phyloP scores from a whole-genome alignment of 306 rosid genomes.

The Rosa lucieae region DNA sequence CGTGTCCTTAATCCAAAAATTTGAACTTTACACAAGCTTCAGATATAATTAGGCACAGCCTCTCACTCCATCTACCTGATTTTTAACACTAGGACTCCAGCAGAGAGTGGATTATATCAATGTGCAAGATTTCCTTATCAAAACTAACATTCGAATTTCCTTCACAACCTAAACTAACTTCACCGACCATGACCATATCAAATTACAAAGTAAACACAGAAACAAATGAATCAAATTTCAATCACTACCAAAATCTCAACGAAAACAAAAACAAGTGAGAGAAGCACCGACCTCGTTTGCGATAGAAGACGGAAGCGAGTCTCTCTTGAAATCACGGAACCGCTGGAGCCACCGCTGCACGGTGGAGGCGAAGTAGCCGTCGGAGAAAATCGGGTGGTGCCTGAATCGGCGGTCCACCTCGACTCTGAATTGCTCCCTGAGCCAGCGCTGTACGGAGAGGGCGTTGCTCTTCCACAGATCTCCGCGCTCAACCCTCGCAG shows the following conservation, averaged over 20 bases:
- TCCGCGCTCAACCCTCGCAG: conserved; percentile 62
- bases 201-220: neutral
- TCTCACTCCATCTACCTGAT: neutral
- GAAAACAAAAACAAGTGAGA: neutral
- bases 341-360: conserved; percentile 61
- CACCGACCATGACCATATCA: neutral
- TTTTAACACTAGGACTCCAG: neutral
- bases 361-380: conserved; percentile 58
- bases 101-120: neutral
- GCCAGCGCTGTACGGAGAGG: conserved; percentile 59
- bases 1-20: neutral
- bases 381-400: conserved; percentile 39
- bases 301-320: conserved; percentile 70
- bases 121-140: neutral
- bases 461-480: conserved; percentile 92
- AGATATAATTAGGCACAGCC: neutral
- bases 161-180: neutral
- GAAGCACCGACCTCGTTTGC: conserved; percentile 55
- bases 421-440: conserved; percentile 77
- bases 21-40: neutral
- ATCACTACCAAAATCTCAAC: neutral
- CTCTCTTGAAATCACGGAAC: conserved; percentile 69
- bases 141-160: neutral
- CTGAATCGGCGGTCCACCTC: conserved; percentile 73
- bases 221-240: neutral